phyloP scores from a whole-genome alignment of 495 filamentous ascomycete species.

The Rhypophila decipiens region DNA sequence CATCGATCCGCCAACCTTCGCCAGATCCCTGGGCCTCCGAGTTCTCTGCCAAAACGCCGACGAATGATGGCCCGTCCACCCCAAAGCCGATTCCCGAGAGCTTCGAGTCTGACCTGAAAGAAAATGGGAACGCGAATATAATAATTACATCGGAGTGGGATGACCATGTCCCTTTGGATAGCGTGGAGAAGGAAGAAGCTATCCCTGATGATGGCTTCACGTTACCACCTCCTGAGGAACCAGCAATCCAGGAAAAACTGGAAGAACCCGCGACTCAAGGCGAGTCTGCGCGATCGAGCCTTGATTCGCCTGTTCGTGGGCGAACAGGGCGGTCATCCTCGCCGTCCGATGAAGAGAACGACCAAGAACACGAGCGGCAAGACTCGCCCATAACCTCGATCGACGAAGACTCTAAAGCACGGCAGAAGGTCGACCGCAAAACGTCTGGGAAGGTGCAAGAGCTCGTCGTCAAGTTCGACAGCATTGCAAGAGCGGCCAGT shows the following conservation, averaged over 20 bases:
- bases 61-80: conserved; percentile 10
- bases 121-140: neutral
- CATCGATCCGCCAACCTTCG: conserved; percentile 38
- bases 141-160: neutral
- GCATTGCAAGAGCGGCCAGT: conserved; percentile 29
- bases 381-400: conserved; percentile 51
- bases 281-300: conserved; percentile 4
- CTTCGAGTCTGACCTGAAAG: conserved; percentile 4
- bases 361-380: conserved; percentile 28
- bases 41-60: conserved; percentile 14
- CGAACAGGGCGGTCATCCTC: conserved; percentile 31
- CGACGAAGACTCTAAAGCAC: conserved; percentile 40
- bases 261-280: no score
- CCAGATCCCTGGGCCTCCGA: conserved; percentile 47
- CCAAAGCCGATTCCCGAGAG: conserved; percentile 16
- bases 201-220: no score
- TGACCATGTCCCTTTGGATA: neutral
- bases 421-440: conserved; percentile 19
- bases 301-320: conserved; percentile 10
- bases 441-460: conserved; percentile 38
- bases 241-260: no score
- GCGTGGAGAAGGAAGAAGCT: neutral
- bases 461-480: conserved; percentile 43
- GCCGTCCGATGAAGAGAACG: conserved; percentile 34
- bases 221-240: no score